Evolutionary conservation across 495 filamentous ascomycete genomes (phyloP).

Genomic region (Hypoxylon perforatum): DNA sequence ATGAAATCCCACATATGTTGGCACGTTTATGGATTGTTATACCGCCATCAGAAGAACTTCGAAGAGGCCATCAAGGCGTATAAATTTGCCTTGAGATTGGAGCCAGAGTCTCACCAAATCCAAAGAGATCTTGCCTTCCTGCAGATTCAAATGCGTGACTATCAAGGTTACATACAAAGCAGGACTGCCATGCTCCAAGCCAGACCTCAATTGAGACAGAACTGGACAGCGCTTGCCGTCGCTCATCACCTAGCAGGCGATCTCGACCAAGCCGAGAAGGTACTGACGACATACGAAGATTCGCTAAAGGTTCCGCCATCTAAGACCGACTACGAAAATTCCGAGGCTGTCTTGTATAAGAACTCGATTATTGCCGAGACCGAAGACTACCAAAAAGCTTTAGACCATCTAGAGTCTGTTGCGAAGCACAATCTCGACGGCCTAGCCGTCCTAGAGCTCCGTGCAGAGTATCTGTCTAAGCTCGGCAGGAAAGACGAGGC

Average conservation of each 20-base stretch:
- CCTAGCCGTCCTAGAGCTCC: constrained; percentile 88
- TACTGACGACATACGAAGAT: constrained; percentile 90
- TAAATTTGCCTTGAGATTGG: constrained; percentile 89
- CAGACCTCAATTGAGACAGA: constrained; percentile 80
- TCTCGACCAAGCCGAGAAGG: constrained; percentile 85
- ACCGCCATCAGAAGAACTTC: constrained; percentile 92
- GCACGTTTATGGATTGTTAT: constrained; percentile 98
- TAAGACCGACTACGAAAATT: constrained; percentile 85
- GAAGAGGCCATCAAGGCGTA: constrained; percentile 99
- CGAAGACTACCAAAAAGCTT: constrained; percentile 79
- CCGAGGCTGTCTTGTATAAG: constrained; percentile 96
- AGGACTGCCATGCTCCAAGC: constrained; percentile 84
- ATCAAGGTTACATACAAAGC: constrained; percentile 90
- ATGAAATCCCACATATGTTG: constrained; percentile 99
- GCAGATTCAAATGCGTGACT: constrained; percentile 97
- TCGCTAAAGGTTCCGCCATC: constrained; percentile 81
- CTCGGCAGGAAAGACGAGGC: constrained; percentile 85
- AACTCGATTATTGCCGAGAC: constrained; percentile 92
- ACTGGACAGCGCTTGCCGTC: constrained; percentile 95
- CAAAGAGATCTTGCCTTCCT: constrained; percentile 92
- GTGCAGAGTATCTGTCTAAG: constrained; percentile 84
- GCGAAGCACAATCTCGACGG: constrained; percentile 83
- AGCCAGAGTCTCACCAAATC: constrained; percentile 93
- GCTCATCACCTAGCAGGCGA: constrained; percentile 91
- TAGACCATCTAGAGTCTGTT: constrained; percentile 86